These are phyloP conservation scores for Penicillium fuscoglaucum DNA, from an alignment of 2,329 filamentous ascomycete species.

Conservation along the genomic window DNA sequence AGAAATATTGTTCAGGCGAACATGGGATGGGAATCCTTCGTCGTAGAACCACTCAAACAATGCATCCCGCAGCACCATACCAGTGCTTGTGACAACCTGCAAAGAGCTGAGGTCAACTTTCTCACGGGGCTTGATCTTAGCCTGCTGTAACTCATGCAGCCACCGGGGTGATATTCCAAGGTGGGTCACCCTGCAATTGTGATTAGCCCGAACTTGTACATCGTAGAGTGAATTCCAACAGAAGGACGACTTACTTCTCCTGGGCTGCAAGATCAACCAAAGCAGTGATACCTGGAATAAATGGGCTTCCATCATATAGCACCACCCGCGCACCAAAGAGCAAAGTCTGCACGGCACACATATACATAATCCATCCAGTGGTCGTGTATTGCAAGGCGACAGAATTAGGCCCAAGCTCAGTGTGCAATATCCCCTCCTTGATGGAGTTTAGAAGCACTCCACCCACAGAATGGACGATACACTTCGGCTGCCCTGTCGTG, in stretches of 20 bases:
- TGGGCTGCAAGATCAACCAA: conserved; percentile 60
- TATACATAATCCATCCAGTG: conserved; percentile 89
- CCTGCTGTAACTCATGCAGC: conserved; percentile 70
- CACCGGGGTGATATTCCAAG: conserved; percentile 76
- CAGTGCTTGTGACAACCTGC: conserved; percentile 66
- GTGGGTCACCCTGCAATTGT: conserved; percentile 66
- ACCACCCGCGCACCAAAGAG: conserved; percentile 62
- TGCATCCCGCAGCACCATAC: conserved; percentile 77
- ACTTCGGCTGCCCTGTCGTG: conserved; percentile 81
- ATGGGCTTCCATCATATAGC: conserved; percentile 82
- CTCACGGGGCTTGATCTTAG: conserved; percentile 61
- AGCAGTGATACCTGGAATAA: conserved; percentile 63
- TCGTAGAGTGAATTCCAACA: background rate
- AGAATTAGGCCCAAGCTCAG: conserved; percentile 44
- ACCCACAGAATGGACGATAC: conserved; percentile 70
- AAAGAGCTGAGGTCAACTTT: conserved; percentile 64
- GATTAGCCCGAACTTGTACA: conserved; percentile 40
- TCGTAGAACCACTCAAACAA: conserved; percentile 82
- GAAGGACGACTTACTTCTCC: conserved; percentile 15
- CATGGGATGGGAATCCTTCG: conserved; percentile 63
- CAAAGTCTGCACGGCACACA: conserved; percentile 60
- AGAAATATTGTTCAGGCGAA: conserved; percentile 56
- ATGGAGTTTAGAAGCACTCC: conserved; percentile 40
- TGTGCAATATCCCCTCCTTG: conserved; percentile 63
- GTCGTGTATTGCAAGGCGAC: conserved; percentile 63